Evolutionary conservation across 208 protist species (phyloP).

Genomic region (Crithidia brevicula): DNA sequence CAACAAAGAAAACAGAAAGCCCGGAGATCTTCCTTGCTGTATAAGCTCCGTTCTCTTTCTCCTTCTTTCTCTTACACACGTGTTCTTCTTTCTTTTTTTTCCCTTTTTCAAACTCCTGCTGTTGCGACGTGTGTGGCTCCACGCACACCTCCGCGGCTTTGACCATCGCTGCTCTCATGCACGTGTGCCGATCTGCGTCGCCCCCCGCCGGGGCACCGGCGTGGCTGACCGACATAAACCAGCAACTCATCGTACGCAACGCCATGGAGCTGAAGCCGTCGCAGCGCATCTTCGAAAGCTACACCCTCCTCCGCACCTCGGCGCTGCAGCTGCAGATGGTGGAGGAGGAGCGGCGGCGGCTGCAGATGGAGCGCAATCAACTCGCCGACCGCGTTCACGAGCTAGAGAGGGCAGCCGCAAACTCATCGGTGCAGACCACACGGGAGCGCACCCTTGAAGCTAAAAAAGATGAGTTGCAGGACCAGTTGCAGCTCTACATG

Average conservation of each 20-base stretch:
- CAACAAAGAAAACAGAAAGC: too few species aligned
- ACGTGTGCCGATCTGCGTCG: conserved; percentile 1
- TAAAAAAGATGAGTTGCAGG: conserved; percentile 47
- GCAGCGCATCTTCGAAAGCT: conserved; percentile 48
- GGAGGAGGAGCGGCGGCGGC: conserved; percentile 37
- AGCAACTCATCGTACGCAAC: conserved; percentile 60
- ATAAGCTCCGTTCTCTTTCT: neutral
- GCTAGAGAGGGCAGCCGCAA: conserved; percentile 50
- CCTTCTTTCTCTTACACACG: neutral
- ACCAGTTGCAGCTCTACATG: conserved; percentile 49
- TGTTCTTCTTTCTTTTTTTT: neutral
- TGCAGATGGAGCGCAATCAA: conserved; percentile 37
- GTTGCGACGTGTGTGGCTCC: too few species aligned
- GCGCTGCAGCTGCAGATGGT: conserved; percentile 42
- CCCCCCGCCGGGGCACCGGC: neutral
- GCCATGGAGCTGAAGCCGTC: conserved; percentile 52
- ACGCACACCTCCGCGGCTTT: too few species aligned
- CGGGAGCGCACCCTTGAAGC: conserved; percentile 55
- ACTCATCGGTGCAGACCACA: conserved; percentile 40
- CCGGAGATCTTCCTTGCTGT: too few species aligned
- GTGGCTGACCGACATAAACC: conserved; percentile 45
- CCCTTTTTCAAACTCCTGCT: neutral
- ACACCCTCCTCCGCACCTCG: conserved; percentile 42
- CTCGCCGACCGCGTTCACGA: conserved; percentile 51
- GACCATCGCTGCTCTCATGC: too few species aligned